Percentiles rank a stretch among this genome's conserved stretches.
phyloP scores from a whole-genome alignment of 2,329 filamentous ascomycete genomes.

The Xylaria sp. region DNA sequence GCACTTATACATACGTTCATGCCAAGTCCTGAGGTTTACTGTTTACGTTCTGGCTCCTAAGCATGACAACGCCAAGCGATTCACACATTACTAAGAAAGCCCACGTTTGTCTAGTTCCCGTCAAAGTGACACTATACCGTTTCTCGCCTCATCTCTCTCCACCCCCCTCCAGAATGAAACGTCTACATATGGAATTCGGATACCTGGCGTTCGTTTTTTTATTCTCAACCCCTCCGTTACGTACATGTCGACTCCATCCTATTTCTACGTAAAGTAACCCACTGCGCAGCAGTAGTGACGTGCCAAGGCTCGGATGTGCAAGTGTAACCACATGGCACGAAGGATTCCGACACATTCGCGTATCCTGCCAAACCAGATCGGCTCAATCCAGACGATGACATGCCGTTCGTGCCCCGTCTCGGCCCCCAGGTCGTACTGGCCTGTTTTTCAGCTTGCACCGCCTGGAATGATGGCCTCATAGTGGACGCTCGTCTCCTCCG shows the following conservation, averaged over 20 bases:
- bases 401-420: background rate
- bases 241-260: constrained; percentile 6
- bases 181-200: background rate
- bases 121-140: background rate
- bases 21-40: constrained; percentile 1
- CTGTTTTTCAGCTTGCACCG: constrained; percentile 9
- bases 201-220: background rate
- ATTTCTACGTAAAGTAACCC: constrained; percentile 24
- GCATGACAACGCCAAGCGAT: constrained; percentile 1
- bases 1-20: background rate
- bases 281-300: constrained; percentile 1
- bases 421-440: constrained; percentile 1
- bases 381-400: background rate
- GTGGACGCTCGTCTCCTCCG: background rate
- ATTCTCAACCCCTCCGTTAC: constrained; percentile 3
- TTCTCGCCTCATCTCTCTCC: constrained; percentile 4
- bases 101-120: background rate
- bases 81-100: background rate
- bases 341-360: constrained; percentile 30
- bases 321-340: constrained; percentile 31
- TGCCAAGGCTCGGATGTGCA: constrained; percentile 28
- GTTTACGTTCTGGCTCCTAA: background rate
- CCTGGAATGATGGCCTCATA: background rate
- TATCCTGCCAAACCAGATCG: constrained; percentile 29
- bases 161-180: background rate